These are phyloP conservation scores for Mycena venus DNA, from an alignment of 768 basidiomycete genomes.

Conservation along the genomic window DNA sequence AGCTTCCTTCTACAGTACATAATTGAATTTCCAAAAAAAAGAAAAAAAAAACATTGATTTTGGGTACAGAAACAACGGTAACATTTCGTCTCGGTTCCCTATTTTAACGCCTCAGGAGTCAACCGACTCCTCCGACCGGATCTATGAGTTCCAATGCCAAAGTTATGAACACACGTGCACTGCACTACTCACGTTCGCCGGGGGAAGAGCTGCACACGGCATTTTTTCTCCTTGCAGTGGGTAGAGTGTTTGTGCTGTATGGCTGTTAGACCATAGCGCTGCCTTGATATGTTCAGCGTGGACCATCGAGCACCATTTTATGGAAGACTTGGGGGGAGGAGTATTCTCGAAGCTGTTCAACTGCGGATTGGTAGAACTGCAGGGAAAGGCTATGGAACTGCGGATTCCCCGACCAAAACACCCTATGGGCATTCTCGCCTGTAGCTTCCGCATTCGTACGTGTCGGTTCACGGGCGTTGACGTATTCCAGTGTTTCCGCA, in stretches of 20 bases:
- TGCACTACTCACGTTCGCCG: not conserved
- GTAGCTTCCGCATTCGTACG: constrained; percentile 2
- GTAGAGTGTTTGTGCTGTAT: not conserved
- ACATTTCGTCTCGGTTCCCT: not conserved
- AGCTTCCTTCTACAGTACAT: no score
- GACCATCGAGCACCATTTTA: constrained; percentile 3
- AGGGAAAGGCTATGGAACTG: not conserved
- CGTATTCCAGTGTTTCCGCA: not conserved
- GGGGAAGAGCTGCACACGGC: not conserved
- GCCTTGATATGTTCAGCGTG: not conserved
- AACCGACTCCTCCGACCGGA: not conserved
- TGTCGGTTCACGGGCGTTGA: constrained; percentile 1
- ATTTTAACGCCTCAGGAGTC: constrained; percentile 4
- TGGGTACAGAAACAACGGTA: no score
- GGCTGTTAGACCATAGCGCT: constrained; percentile 1
- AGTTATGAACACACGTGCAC: not conserved
- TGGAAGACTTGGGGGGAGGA: not conserved
- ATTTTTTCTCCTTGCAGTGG: constrained; percentile 8
- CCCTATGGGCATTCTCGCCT: not conserved
- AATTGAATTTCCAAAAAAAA: no score
- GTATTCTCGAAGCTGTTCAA: constrained; percentile 3
- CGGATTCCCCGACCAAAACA: not conserved
- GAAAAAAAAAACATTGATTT: no score
- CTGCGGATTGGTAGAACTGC: not conserved
- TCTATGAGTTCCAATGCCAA: not conserved